Base-by-base conservation (phyloP, 2,329 filamentous ascomycete genomes). In the Colletotrichum costaricense region DNA sequence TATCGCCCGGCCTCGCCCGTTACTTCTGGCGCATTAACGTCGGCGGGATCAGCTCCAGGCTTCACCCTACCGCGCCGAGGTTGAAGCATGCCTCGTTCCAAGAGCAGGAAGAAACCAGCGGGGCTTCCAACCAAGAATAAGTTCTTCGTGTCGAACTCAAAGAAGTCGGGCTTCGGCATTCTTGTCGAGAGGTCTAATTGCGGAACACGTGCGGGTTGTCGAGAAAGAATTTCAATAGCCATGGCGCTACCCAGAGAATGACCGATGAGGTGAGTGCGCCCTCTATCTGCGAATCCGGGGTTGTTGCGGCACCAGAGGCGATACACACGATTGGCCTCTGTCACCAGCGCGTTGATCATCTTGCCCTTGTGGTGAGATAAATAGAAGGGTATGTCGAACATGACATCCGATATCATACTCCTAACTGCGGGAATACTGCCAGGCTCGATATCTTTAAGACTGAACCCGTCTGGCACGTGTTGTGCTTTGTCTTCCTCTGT, bases 301-400 rank as follows among this genome's bases (percentile, higher is more conserved):
- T 99, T 98, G 80, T 98, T 98, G 59, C 89, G 89, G 79, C 95
- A 98, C 97, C 97, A 99, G 1, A 98, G 88, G 22, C 94, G 91
- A 80, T 98, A 98, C n/a, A 99, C 94, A 5, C 96, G 91, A 79
- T 99, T 99, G 8, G 97, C 96, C 84, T 99, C 97, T 72, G 89
- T 89, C 54, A 97, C 92, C 60, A 98, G 92, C 1, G 97, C 95
- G 56, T 92, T 89, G 63, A 98, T 93, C 95, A 99, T 98, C 82
- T 95, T 98, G 4, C 93, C 90, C 79, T 98, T 98, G 83, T 98
- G 96, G 72, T 97, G 94, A 0, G 96, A 98, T 84, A 99, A 92
- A 84, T 98, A 99, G 80, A 98, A 98, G 0, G 97, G 97, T 63
- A 99, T 96, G 80, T 99, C 97, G 63, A 98, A 93, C 95, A 99